Evolutionary conservation across 768 basidiomycete genomes (phyloP).

Genomic region (Roridomyces roridus): DNA sequence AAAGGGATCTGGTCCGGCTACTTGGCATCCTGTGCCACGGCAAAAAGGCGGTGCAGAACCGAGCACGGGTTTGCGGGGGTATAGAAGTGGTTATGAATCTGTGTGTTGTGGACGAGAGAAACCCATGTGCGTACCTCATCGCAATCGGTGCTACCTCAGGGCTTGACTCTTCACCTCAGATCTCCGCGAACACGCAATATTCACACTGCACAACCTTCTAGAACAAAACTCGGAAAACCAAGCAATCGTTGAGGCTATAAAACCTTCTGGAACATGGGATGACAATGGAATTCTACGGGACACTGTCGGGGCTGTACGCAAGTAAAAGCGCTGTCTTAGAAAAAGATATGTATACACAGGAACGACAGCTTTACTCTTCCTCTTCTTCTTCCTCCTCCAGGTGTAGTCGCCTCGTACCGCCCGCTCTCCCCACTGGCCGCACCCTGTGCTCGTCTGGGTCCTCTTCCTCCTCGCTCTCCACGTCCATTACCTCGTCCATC

Average conservation of each 20-base stretch:
- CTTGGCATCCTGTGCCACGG: constrained; percentile 80
- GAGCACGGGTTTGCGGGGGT: constrained; percentile 71
- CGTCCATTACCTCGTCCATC: constrained; percentile 64
- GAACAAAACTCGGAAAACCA: constrained; percentile 83
- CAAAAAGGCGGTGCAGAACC: constrained; percentile 73
- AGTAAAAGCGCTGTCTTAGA: constrained; percentile 29
- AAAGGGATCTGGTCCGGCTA: constrained; percentile 88
- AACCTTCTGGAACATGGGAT: constrained; percentile 65
- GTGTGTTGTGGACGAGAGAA: constrained; percentile 89
- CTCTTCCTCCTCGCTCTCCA: constrained; percentile 78
- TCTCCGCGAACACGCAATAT: constrained; percentile 90
- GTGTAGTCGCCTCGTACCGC: constrained; percentile 59
- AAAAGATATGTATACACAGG: constrained; percentile 19
- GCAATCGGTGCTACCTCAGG: constrained; percentile 13
- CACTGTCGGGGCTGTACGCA: constrained; percentile 39
- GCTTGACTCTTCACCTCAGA: constrained; percentile 50
- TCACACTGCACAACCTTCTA: constrained; percentile 81
- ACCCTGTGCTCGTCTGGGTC: constrained; percentile 71
- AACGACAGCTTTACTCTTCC: constrained; percentile 19
- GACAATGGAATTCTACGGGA: constrained; percentile 58
- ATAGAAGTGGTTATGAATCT: constrained; percentile 85
- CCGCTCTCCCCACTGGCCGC: constrained; percentile 56
- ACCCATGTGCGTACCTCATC: constrained; percentile 76
- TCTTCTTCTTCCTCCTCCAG: constrained; percentile 68
- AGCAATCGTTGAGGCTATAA: constrained; percentile 73